A percentile compares a stretch with the other conserved stretches of the same genome.
These are phyloP conservation scores for Toxoplasma gondii DNA, from an alignment of 169 alveolate genomes.

Conservation along the genomic window DNA sequence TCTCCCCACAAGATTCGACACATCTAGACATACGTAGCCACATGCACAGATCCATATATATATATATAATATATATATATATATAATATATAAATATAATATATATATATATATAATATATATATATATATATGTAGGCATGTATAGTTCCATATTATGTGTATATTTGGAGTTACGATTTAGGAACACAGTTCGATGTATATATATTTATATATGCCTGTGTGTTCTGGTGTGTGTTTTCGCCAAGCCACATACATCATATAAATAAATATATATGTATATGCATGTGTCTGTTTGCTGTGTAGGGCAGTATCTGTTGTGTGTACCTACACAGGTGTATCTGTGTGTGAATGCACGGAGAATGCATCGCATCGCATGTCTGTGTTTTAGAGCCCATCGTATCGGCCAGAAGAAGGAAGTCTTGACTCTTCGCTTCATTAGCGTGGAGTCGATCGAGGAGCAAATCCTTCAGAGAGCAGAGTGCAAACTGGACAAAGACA, in stretches of 20 bases:
- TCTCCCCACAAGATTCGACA: neutral
- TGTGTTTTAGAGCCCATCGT: slow-evolving; percentile 90
- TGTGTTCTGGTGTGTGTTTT: neutral
- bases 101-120: neutral
- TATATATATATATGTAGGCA: neutral
- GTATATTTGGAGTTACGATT: too few species aligned
- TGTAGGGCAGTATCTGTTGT: neutral
- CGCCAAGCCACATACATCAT: neutral
- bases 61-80: neutral
- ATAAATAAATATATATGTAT: neutral
- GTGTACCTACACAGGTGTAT: neutral
- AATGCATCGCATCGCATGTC: neutral
- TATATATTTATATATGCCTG: neutral
- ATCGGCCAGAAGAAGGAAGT: slow-evolving; percentile 95
- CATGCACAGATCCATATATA: neutral
- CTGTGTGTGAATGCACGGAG: too few species aligned
- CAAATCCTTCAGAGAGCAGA: slow-evolving; percentile 92
- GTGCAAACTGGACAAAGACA: slow-evolving; percentile 77
- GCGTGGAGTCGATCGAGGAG: slow-evolving; percentile 94
- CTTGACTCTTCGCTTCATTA: slow-evolving; percentile 89
- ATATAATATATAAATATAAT: too few species aligned
- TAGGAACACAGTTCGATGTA: too few species aligned
- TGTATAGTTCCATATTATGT: too few species aligned
- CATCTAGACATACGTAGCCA: neutral
- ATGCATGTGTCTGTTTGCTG: slow-evolving; percentile 45